phyloP scores from a whole-genome alignment of 2,329 filamentous ascomycete genomes.

The Coniochaeta sp. region DNA sequence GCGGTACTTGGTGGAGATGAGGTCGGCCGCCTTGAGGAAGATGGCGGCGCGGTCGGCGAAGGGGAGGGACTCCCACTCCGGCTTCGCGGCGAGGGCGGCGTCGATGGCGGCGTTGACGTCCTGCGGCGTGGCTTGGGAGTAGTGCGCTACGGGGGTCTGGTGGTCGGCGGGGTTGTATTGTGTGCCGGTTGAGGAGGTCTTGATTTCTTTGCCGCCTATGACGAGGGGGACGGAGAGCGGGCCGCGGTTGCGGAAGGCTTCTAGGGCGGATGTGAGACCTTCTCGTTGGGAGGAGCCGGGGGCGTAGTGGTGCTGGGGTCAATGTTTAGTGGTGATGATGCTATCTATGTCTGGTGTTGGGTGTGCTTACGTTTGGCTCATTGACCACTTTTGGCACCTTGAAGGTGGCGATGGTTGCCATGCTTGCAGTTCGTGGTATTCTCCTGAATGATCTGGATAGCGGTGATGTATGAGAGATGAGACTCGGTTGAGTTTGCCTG shows the following conservation, averaged over 20 bases:
- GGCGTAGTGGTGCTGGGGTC: conserved; percentile 71
- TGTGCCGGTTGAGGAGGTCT: conserved; percentile 54
- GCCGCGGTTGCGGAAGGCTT: conserved; percentile 58
- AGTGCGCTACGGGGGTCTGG: conserved; percentile 67
- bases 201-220: conserved; percentile 75
- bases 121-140: conserved; percentile 70
- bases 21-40: conserved; percentile 92
- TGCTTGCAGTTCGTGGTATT: conserved; percentile 13
- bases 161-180: conserved; percentile 84
- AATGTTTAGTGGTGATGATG: neutral
- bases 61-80: conserved; percentile 76
- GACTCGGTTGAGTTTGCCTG: conserved; percentile 10
- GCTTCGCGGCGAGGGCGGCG: conserved; percentile 77
- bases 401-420: conserved; percentile 70
- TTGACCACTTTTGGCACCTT: conserved; percentile 82
- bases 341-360: neutral
- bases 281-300: conserved; percentile 77
- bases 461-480: conserved; percentile 8
- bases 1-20: conserved; percentile 86
- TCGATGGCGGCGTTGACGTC: conserved; percentile 78
- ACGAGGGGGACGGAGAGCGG: conserved; percentile 76
- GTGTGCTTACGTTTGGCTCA: conserved; percentile 79
- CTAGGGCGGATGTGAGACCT: conserved; percentile 67
- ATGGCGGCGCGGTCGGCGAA: conserved; percentile 88
- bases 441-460: conserved; percentile 1